Base-by-base conservation (phyloP, 2,329 filamentous ascomycete genomes). In the Cadophora luteo-olivacea region DNA sequence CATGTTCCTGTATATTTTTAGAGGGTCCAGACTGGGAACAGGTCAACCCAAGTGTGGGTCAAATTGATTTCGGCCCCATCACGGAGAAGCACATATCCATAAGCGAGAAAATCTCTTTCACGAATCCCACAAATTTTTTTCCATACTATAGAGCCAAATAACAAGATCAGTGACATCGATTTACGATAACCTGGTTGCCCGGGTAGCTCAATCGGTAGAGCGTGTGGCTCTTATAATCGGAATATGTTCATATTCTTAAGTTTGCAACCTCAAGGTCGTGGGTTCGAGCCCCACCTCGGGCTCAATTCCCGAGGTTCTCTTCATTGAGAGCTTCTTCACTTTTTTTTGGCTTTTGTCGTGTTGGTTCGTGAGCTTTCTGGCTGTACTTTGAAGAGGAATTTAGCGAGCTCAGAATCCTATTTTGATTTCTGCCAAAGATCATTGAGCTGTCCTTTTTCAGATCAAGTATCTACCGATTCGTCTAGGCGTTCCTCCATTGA, bases 181-280 rank as follows among this genome's bases (percentile, higher is more conserved):
- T 54, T 25, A 54, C 51, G 51, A 54, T 32, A 54, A 19, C 51
- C 51, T 54, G 51, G 51, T 54, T 25, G 51, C 45, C 45, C 45
- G 45, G 45, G 45, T 48, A 76, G 74, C 74, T 75, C 74, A 75
- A 75, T 76, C 73, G 74, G 74, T 76, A 75, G 74, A 75, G 74
- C 74, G 73, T 76, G 72, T 73, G 74, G 69, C 73, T 76, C 73
- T 75, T 74, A 74, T 19, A 58, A 41, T 16, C 14, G 12, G 14
- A 41, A 14, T 3, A 41, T n/a, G n/a, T n/a, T n/a, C n/a, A n/a
- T n/a, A n/a, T n/a, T n/a, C n/a, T n/a, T n/a, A n/a, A n/a, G n/a
- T n/a, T n/a, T n/a, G n/a, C n/a, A 25, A 54, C 51, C 51, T 54
- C 51, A 54, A 54, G 51, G 51, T 54, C 51, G 51, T 54, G 51